Conservation (phyloP, 768 basidiomycete species). For the Amanita fuliginea region DNA sequence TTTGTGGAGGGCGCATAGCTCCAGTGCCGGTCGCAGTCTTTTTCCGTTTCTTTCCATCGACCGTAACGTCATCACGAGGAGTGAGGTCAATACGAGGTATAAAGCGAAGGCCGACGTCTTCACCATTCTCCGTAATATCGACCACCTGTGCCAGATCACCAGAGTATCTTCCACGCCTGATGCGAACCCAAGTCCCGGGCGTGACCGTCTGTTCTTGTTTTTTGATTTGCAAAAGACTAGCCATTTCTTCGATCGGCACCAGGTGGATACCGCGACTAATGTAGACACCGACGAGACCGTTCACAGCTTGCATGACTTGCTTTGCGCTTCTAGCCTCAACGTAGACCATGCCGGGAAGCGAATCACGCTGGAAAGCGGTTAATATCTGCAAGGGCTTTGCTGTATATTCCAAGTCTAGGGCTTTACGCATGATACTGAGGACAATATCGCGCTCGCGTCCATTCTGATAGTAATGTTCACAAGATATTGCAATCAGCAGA, state of each 20-base stretch:
- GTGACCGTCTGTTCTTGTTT: slow-evolving; percentile 81
- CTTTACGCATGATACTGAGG: slow-evolving; percentile 90
- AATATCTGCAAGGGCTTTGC: slow-evolving; percentile 75
- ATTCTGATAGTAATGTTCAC: slow-evolving; percentile 33
- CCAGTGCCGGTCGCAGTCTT: slow-evolving; percentile 40
- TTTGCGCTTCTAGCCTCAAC: slow-evolving; percentile 87
- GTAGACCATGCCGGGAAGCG: slow-evolving; percentile 91
- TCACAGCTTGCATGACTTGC: slow-evolving; percentile 75
- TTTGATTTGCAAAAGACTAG: slow-evolving; percentile 89
- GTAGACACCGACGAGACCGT: slow-evolving; percentile 90
- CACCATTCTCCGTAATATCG: slow-evolving; percentile 88
- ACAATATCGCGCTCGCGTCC: slow-evolving; percentile 91
- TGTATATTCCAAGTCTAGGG: slow-evolving; percentile 73
- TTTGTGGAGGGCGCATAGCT: slow-evolving; percentile 77
- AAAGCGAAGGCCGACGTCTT: slow-evolving; percentile 87
- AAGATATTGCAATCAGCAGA: not conserved
- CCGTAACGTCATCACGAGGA: slow-evolving; percentile 66
- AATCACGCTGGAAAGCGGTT: slow-evolving; percentile 94
- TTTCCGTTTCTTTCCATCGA: slow-evolving; percentile 69
- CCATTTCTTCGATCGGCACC: slow-evolving; percentile 97
- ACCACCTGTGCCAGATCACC: slow-evolving; percentile 94
- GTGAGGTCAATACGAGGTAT: slow-evolving; percentile 97
- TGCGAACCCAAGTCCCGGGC: slow-evolving; percentile 89
- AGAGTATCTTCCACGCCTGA: slow-evolving; percentile 86
- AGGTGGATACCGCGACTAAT: slow-evolving; percentile 69